These are phyloP conservation scores for Creolimax fragrantissima DNA, from an alignment of 78 protist genomes.

Conservation along the genomic window DNA sequence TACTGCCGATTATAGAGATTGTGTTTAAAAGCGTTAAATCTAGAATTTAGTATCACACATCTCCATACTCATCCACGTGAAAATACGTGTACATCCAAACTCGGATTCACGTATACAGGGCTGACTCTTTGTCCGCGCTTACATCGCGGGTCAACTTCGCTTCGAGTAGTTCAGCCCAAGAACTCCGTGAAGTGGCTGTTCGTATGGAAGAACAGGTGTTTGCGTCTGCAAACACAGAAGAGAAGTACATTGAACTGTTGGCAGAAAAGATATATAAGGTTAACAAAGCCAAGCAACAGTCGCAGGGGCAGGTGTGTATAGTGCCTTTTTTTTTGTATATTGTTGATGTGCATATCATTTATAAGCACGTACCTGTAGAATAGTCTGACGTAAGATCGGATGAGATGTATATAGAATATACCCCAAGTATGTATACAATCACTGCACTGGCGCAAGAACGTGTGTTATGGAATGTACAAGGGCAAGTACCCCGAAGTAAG, in stretches of 20 bases:
- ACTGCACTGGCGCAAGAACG: no score
- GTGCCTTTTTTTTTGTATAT: no score
- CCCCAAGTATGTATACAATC: no score
- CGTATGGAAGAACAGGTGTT: constrained; percentile 1
- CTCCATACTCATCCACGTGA: background rate
- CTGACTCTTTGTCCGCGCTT: background rate
- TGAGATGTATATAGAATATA: no score
- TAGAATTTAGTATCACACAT: no score
- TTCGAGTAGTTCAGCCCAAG: background rate
- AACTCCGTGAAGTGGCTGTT: background rate
- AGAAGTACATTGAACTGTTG: background rate
- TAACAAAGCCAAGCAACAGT: background rate
- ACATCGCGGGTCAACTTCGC: background rate
- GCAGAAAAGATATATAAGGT: constrained; percentile 10
- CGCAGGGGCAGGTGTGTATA: background rate
- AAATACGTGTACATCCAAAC: background rate
- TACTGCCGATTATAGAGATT: no score
- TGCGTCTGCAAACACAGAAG: background rate
- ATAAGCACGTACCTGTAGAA: no score
- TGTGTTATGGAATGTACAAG: no score
- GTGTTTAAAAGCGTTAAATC: no score
- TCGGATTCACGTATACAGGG: constrained; percentile 1
- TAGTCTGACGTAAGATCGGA: no score
- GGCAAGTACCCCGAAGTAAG: no score
- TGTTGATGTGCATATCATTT: no score